Evolutionary conservation across 345 rosid genomes (phyloP), one percentile per base, ranked within the genome.

Genomic region (Limnanthes douglasii): DNA sequence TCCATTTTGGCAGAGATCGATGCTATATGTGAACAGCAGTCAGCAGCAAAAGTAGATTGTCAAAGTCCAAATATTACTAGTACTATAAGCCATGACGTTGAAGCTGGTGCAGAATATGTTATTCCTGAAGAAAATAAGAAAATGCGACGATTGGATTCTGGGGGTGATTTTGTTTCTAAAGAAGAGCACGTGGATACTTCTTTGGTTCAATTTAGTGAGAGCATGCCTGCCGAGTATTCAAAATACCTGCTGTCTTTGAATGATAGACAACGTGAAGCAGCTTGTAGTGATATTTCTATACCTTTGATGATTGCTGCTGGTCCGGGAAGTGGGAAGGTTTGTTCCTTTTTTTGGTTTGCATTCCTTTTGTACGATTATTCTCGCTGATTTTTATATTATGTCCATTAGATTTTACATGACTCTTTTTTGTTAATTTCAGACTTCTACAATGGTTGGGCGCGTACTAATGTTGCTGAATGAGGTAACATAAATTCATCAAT

Each of bases 401-500:
- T 1, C 33, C n/a, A 15, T 10, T 17, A 29, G 38, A 11, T 51
- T 39, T 44, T 22, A 41, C n/a, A 25, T 29, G 45, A 16, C 54
- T 7, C 22, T 36, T 52, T 55, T 54, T 26, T 37, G 31, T 48
- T 46, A 18, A 41, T 56, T 43, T 30, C 57, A 83, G 93, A 88
- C 97, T 51, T 78, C 95, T 18, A 88, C 97, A 26, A 88, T 82
- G 95, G 95, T 88, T 45, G 97, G 97, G 39, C 95, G 93, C 34
- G 72, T 88, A 42, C 45, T 88, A 52, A 67, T 55, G 69, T 53
- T 78, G 53, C 74, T 82, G 24, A 68, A 40, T 49, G 60, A 75
- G 97, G 95, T 86, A 76, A 42, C 49, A 24, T 16, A n/a, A 39
- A 2, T 15, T 25, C 30, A n/a, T n/a, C n/a, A n/a, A n/a, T n/a